Evolutionary conservation across 345 rosid genomes (phyloP), one percentile per base, ranked within the genome.

Genomic region (Populus alba): DNA sequence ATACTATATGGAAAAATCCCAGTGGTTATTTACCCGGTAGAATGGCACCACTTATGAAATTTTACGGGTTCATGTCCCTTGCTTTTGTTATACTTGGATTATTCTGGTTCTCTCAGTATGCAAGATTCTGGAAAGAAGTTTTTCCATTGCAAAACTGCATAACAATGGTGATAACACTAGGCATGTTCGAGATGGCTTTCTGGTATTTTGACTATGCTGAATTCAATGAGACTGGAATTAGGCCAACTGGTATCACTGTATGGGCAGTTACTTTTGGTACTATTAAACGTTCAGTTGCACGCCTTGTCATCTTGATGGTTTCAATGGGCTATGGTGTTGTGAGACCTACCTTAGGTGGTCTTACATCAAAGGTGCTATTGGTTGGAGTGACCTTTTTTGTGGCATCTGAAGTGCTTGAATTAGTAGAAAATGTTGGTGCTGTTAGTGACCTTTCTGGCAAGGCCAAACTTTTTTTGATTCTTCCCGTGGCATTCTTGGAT

Each of bases 241-340:
- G 99, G 82, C 97, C 99, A 3, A 86, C 87, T 1, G 97, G 94
- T 38, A 94, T 91, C 83, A 96, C 97, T 1, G 79, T 88, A 8
- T 96, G 98, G 99, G 99, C 97, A 15, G 99, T 94, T 49, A 89
- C 97, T 12, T 94, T 94, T 45, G 97, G 97, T 35, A 77, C 90
- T 39, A 82, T 96, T 71, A 97, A 91, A 61, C 92, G 93, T 23
- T 90, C 97, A 2, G 84, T 88, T 53, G 94, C 98, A 33, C 90
- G 96, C 57, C 77, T 94, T 73, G 87, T 94, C 83, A 92, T 97
- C 71, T 71, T 94, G 41, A 97, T 88, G 89, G 98, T 97, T 78
- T 87, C 96, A 4, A 94, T 94, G 98, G 99, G 98, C 2, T 97
- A 90, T 29, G 99, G 99, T 61, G 99, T 97, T 79, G 98, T 92